These are phyloP conservation scores for Volvox reticuliferus DNA, from an alignment of 139 green algal genomes.

Conservation along the genomic window DNA sequence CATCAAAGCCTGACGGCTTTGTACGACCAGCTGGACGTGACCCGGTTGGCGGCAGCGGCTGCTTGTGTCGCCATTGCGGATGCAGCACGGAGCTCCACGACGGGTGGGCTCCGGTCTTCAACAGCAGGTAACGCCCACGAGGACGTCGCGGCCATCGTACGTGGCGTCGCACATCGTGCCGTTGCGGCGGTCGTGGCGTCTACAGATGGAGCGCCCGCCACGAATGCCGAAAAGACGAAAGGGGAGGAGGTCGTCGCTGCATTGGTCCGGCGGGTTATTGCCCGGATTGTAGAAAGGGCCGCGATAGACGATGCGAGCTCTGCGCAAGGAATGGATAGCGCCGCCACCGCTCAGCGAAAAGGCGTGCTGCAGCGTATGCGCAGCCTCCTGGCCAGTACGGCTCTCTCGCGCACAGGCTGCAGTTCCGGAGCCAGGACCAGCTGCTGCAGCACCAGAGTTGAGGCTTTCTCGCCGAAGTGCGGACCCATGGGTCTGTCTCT, in stretches of 20 bases:
- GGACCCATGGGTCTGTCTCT: neutral
- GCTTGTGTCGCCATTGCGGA: neutral
- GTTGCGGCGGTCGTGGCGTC: neutral
- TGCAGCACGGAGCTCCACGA: too few species aligned
- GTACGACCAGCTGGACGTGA: neutral
- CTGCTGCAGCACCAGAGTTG: neutral
- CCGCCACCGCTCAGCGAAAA: neutral
- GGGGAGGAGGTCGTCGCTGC: neutral
- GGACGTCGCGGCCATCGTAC: slow-evolving; percentile 1
- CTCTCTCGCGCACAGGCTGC: neutral
- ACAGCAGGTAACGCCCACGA: neutral
- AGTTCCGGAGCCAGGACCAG: neutral
- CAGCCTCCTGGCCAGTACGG: neutral
- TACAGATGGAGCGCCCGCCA: neutral
- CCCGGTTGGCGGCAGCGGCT: neutral
- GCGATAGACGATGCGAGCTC: too few species aligned
- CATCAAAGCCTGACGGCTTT: neutral
- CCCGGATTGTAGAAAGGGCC: too few species aligned
- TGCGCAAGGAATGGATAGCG: too few species aligned
- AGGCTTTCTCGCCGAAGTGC: neutral
- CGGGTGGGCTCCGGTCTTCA: neutral
- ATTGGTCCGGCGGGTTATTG: neutral
- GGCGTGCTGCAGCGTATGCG: neutral
- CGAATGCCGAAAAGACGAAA: neutral
- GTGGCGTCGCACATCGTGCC: neutral